Base-by-base conservation (phyloP, 2,329 filamentous ascomycete genomes). In the Alternaria brassicicola region DNA sequence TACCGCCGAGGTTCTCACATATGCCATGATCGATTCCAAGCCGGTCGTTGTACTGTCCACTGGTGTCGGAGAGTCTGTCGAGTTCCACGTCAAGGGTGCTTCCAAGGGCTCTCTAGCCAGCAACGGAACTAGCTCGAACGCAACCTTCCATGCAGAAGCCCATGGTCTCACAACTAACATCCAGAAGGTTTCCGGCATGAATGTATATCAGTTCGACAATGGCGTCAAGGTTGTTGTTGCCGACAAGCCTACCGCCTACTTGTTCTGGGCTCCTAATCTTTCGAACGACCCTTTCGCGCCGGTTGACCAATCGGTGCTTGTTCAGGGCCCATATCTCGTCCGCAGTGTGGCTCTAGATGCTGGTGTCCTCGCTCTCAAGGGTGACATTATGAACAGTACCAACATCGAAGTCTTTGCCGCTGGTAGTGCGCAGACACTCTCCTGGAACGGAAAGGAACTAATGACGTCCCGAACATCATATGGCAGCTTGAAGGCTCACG, bases 1-100 rank as follows among this genome's bases (percentile, higher is more conserved):
- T 2, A 83, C 84, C 0, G 80, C 82, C 0, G 84, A 86, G 52
- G 72, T 86, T 6, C 72, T 85, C 23, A 83, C 81, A 3, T 78
- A 78, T 60, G 73, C 75, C 10, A 35, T 78, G 4, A 65, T 78
- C 15, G 74, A 79, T 43, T 66, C 62, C 2, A 67, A 70, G 23
- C 77, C 78, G 6, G 65, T 77, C n/a, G 63, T 80, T 3, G 74
- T 79, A 3, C 70, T 80, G 23, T 80, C 76, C 63, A 70, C 78
- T 19, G 77, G 76, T 4, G 63, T 60, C 12, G 79, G 77, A 13
- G 78, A 80, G 57, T 70, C 75, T 51, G 76, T 74, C 26, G 79
- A 81, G 52, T 79, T 80, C 62, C 74, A 76, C 31, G 56, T 79
- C 52, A 76, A 76, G 58, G 74, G 67, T 30, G 72, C 61, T 2